phyloP scores from a whole-genome alignment of 2,329 filamentous ascomycete species.

The Hypomyces rosellus region DNA sequence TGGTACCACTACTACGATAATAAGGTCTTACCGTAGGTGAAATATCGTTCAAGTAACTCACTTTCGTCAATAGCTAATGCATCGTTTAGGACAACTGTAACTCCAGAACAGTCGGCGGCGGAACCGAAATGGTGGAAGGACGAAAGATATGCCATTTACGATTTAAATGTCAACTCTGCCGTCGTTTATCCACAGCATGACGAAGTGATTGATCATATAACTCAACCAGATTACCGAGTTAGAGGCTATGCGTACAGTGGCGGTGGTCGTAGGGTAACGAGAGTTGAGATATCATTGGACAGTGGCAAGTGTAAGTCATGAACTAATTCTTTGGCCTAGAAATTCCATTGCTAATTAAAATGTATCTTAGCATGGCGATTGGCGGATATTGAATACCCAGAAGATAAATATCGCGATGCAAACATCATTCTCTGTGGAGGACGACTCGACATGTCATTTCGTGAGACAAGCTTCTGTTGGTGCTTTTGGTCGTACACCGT shows the following conservation, averaged over 20 bases:
- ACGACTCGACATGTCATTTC: constrained; percentile 70
- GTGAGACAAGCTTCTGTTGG: constrained; percentile 83
- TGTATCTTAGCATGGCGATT: constrained; percentile 57
- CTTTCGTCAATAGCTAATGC: constrained; percentile 19
- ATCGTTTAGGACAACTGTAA: no score
- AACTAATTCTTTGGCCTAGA: no score
- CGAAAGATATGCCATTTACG: constrained; percentile 88
- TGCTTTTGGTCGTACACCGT: constrained; percentile 82
- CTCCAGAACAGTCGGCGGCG: no score
- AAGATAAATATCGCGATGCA: constrained; percentile 69
- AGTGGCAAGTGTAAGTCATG: constrained; percentile 51
- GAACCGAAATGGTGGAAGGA: constrained; percentile 59
- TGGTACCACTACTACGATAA: constrained; percentile 98
- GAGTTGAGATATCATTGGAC: constrained; percentile 78
- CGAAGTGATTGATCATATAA: constrained; percentile 50
- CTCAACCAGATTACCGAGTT: constrained; percentile 51
- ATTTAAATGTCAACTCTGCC: constrained; percentile 81
- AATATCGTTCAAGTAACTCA: constrained; percentile 42
- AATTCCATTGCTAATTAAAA: background rate
- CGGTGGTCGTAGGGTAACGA: constrained; percentile 74
- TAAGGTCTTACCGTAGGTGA: constrained; percentile 64
- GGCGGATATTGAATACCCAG: constrained; percentile 72
- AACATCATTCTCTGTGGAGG: constrained; percentile 66
- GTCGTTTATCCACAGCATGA: constrained; percentile 75
- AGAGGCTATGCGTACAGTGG: constrained; percentile 85